A percentile compares a stretch with the other conserved stretches of the same genome.
Evolutionary conservation across 2,329 filamentous ascomycete species (phyloP).

Genomic region (Diaporthe sp.): DNA sequence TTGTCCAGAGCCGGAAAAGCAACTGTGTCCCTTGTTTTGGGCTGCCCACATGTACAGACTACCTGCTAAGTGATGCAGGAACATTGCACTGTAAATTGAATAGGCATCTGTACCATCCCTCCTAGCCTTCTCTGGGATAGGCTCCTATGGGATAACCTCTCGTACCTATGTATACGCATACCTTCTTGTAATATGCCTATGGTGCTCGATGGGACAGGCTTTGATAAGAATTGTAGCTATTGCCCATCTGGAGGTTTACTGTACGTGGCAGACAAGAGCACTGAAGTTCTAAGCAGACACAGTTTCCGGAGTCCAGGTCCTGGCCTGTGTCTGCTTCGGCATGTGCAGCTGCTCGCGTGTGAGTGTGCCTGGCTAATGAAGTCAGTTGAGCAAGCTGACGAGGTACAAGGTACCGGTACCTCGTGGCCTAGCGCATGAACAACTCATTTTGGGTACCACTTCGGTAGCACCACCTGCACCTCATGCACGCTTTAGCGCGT

Average conservation of each 20-base stretch:
- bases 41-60: neutral
- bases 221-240: no score
- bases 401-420: neutral
- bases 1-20: neutral
- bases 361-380: conserved; percentile 18
- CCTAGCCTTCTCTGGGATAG: no score
- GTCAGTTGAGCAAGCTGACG: neutral
- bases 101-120: neutral
- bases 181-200: no score
- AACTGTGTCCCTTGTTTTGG: conserved; percentile 3
- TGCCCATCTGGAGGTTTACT: no score
- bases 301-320: no score
- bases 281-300: no score
- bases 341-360: neutral
- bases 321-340: neutral
- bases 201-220: no score
- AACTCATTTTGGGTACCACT: neutral
- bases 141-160: no score
- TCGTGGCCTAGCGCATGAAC: conserved; percentile 3
- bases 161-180: no score
- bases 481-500: conserved; percentile 16
- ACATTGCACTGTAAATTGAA: neutral
- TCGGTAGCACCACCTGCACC: conserved; percentile 2
- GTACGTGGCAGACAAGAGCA: no score
- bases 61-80: neutral